These are phyloP conservation scores for Ascochyta lentis DNA, from an alignment of 2,329 filamentous ascomycete genomes.

Conservation along the genomic window DNA sequence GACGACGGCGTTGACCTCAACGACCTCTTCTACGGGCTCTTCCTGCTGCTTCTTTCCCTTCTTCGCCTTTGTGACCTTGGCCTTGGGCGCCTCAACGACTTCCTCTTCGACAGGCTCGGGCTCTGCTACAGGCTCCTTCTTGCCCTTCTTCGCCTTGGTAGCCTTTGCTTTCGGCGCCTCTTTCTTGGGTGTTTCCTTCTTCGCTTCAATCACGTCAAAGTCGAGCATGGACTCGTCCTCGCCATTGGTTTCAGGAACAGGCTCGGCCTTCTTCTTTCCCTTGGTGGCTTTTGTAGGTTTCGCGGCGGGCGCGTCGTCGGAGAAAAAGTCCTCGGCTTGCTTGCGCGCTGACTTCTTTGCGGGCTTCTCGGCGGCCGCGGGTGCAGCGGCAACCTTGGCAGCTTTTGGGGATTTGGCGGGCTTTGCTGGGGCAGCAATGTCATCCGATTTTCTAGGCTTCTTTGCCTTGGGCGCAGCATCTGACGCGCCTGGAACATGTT, in stretches of 20 bases:
- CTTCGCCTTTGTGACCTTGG: slow-evolving; percentile 33
- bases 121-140: slow-evolving; percentile 27
- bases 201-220: slow-evolving; percentile 18
- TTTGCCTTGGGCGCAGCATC: slow-evolving; percentile 47
- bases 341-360: slow-evolving; percentile 43
- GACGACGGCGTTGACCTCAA: slow-evolving; percentile 23
- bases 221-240: slow-evolving; percentile 21
- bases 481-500: slow-evolving; percentile 38
- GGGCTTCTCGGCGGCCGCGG: slow-evolving; percentile 27
- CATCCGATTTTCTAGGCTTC: slow-evolving; percentile 48
- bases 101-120: slow-evolving; percentile 21
- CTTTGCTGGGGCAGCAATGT: slow-evolving; percentile 28
- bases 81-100: slow-evolving; percentile 17
- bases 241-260: slow-evolving; percentile 21
- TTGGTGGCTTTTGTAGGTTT: slow-evolving; percentile 43
- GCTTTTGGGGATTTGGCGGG: slow-evolving; percentile 28
- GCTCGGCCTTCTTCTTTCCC: slow-evolving; percentile 48
- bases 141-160: slow-evolving; percentile 33
- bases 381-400: slow-evolving; percentile 30
- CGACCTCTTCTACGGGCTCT: slow-evolving; percentile 29
- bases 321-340: slow-evolving; percentile 46
- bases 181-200: slow-evolving; percentile 25
- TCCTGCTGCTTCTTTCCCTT: slow-evolving; percentile 28
- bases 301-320: slow-evolving; percentile 31
- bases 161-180: slow-evolving; percentile 28